phyloP scores from a whole-genome alignment of 75 land plant species.

The Picea glauca region DNA sequence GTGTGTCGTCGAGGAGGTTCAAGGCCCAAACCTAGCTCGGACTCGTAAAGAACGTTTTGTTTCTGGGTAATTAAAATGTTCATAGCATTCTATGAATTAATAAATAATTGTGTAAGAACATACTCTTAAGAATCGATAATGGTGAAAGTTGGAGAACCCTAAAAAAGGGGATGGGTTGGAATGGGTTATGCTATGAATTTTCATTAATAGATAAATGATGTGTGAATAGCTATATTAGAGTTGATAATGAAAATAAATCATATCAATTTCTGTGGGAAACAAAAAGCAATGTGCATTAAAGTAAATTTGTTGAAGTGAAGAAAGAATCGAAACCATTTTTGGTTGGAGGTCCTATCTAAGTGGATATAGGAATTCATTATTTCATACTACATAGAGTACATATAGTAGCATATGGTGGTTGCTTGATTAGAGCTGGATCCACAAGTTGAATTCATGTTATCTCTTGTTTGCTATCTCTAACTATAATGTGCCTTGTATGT shows the following conservation, averaged over 20 bases:
- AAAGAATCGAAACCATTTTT: not conserved
- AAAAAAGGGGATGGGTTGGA: not conserved
- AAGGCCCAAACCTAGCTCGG: conserved; percentile 9
- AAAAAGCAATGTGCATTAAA: not conserved
- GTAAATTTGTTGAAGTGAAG: not conserved
- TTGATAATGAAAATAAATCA: not conserved
- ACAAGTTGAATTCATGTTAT: not conserved
- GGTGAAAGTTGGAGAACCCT: not conserved
- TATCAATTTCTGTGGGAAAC: not conserved
- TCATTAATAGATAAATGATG: not conserved
- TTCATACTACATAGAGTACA: not conserved
- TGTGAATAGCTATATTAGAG: not conserved
- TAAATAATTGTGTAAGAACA: not conserved
- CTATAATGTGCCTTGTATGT: not conserved
- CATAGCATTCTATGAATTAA: not conserved
- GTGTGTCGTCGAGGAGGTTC: conserved; percentile 9
- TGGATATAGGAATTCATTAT: not conserved
- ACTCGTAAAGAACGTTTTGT: conserved; percentile 10
- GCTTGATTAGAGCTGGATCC: not conserved
- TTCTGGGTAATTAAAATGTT: conserved; percentile 3
- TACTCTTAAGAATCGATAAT: not conserved
- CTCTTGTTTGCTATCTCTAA: not conserved
- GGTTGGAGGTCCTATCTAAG: not conserved
- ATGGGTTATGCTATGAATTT: not conserved
- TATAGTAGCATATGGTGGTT: not conserved